Evolutionary conservation across 2,329 filamentous ascomycete species (phyloP).

Genomic region (Lachnellula willkommii): DNA sequence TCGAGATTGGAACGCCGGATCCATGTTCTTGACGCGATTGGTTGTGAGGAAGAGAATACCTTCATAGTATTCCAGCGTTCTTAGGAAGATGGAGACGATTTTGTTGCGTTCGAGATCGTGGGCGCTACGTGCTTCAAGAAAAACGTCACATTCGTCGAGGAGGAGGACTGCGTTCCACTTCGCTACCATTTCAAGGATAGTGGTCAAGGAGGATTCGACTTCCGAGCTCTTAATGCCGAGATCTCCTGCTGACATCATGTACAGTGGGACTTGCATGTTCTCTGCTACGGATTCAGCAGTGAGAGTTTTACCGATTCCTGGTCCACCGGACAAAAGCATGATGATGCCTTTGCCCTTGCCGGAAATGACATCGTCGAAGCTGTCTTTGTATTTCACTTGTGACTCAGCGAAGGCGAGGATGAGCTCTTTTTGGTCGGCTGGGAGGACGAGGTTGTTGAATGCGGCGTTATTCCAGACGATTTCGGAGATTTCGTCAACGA

Average conservation of each 20-base stretch:
- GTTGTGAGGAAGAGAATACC: constrained; percentile 38
- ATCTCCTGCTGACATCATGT: constrained; percentile 40
- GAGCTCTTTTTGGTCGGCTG: constrained; percentile 45
- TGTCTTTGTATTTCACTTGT: constrained; percentile 37
- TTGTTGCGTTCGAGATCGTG: constrained; percentile 37
- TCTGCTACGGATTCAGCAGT: constrained; percentile 29
- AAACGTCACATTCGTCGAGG: constrained; percentile 36
- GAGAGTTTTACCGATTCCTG: constrained; percentile 46
- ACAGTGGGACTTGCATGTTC: constrained; percentile 24
- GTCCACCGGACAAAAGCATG: constrained; percentile 43
- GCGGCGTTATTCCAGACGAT: constrained; percentile 45
- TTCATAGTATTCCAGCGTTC: constrained; percentile 35
- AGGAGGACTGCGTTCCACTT: constrained; percentile 51
- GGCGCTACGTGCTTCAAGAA: constrained; percentile 30
- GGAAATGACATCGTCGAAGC: constrained; percentile 48
- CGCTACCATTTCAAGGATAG: constrained; percentile 68
- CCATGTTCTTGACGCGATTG: constrained; percentile 31
- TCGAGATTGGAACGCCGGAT: constrained; percentile 32
- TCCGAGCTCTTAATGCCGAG: constrained; percentile 37
- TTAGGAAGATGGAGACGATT: constrained; percentile 35
- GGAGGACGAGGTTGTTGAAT: constrained; percentile 46
- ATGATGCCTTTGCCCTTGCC: constrained; percentile 49
- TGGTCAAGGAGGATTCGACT: constrained; percentile 36
- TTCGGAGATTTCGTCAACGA: constrained; percentile 40
- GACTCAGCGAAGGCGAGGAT: constrained; percentile 46